Conservation (phyloP, 2,329 filamentous ascomycete genomes). For the Lasiodiplodia hormozganensis region DNA sequence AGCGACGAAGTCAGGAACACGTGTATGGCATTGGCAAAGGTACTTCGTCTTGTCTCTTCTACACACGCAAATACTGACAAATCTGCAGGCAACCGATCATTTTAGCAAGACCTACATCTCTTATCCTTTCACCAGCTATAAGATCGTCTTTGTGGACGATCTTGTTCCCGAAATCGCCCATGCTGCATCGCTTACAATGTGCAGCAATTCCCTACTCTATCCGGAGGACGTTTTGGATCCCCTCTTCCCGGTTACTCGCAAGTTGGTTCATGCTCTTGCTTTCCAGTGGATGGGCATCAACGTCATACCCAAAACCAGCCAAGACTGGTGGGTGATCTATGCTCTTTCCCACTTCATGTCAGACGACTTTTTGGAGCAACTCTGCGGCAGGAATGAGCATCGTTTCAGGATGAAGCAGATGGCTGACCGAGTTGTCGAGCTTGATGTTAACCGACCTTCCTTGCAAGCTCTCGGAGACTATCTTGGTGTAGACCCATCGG, state of each 20-base stretch:
- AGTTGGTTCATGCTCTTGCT: slow-evolving; percentile 81
- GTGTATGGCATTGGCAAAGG: slow-evolving; percentile 75
- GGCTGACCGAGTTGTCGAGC: slow-evolving; percentile 80
- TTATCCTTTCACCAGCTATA: slow-evolving; percentile 92
- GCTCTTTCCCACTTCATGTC: slow-evolving; percentile 96
- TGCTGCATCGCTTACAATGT: slow-evolving; percentile 83
- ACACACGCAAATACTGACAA: slow-evolving; percentile 1
- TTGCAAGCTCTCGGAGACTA: slow-evolving; percentile 80
- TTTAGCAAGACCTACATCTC: slow-evolving; percentile 87
- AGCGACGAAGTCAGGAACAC: slow-evolving; percentile 85
- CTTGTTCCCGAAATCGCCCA: slow-evolving; percentile 76
- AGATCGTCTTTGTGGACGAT: slow-evolving; percentile 93
- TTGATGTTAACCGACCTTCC: slow-evolving; percentile 83
- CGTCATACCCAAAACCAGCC: slow-evolving; percentile 80
- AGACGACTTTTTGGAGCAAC: slow-evolving; percentile 85
- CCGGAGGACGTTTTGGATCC: slow-evolving; percentile 85
- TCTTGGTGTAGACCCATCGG: slow-evolving; percentile 81
- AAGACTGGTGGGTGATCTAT: slow-evolving; percentile 87
- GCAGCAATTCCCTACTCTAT: slow-evolving; percentile 85
- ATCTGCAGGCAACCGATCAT: slow-evolving; percentile 76
- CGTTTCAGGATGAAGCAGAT: slow-evolving; percentile 86
- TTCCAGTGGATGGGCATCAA: slow-evolving; percentile 95
- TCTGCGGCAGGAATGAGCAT: slow-evolving; percentile 95
- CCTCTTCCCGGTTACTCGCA: slow-evolving; percentile 80
- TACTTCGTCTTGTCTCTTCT: slow-evolving; percentile 43